Percentiles rank a stretch among this genome's conserved stretches.
phyloP scores from a whole-genome alignment of 345 rosid genomes.

The Lepidium sativum region DNA sequence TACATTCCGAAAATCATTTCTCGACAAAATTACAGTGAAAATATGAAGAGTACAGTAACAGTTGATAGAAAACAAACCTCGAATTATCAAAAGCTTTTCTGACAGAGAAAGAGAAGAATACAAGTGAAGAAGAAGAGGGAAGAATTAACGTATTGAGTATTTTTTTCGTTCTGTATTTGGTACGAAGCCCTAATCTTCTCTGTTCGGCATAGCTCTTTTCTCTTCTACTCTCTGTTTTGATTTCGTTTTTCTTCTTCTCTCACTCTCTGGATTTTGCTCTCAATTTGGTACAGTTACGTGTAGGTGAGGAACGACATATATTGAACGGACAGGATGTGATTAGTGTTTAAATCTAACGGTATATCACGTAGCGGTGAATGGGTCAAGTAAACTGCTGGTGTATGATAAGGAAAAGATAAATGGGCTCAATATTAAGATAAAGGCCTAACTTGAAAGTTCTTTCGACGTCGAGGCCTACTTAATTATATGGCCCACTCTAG shows the following conservation, averaged over 20 bases:
- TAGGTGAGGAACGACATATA: neutral
- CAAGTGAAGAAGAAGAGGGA: neutral
- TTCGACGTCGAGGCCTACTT: neutral
- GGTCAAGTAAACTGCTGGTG: neutral
- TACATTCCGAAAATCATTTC: neutral
- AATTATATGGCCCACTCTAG: neutral
- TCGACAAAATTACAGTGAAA: neutral
- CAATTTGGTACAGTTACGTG: conserved; percentile 7
- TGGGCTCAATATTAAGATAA: conserved; percentile 12
- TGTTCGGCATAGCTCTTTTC: conserved; percentile 7
- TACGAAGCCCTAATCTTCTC: conserved; percentile 24
- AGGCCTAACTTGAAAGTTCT: neutral
- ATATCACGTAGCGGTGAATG: neutral
- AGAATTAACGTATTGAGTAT: neutral
- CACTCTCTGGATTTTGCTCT: conserved; percentile 6
- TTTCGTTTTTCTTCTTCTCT: neutral
- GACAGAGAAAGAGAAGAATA: neutral
- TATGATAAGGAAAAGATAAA: neutral
- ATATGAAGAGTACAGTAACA: neutral
- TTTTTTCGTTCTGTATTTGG: neutral
- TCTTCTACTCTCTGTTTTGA: conserved; percentile 13
- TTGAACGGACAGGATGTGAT: conserved; percentile 15
- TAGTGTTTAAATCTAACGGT: conserved; percentile 15
- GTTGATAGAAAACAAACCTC: conserved; percentile 22
- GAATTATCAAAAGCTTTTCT: neutral